phyloP scores from a whole-genome alignment of 2,329 filamentous ascomycete species.

The Karstenula rhodostoma region DNA sequence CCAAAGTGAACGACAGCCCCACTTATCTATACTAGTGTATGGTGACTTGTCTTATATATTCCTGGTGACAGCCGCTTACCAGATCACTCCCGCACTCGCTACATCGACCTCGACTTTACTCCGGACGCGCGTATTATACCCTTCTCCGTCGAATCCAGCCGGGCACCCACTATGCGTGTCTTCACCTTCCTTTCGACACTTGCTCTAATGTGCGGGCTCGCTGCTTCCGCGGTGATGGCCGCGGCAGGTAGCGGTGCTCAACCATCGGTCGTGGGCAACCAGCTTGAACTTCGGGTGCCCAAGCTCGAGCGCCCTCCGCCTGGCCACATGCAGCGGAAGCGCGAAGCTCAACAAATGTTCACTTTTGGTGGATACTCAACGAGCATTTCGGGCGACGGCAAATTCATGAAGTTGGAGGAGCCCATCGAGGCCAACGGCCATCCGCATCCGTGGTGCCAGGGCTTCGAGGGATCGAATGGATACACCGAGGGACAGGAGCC shows the following conservation, averaged over 20 bases:
- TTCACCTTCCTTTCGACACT: neutral
- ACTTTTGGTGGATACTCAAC: slow-evolving; percentile 1
- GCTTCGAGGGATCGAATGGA: neutral
- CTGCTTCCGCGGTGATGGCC: neutral
- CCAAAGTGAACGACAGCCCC: neutral
- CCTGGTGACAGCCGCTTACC: neutral
- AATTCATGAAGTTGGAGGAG: neutral
- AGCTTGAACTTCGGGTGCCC: neutral
- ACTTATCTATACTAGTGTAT: neutral
- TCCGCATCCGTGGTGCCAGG: slow-evolving; percentile 9
- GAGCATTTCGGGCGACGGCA: neutral
- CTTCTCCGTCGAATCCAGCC: neutral
- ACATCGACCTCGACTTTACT: neutral
- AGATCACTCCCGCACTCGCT: neutral
- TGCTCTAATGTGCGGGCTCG: neutral
- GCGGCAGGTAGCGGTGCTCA: too few species aligned
- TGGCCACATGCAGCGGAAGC: slow-evolving; percentile 2
- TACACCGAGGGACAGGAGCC: neutral
- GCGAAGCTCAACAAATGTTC: neutral
- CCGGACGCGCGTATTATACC: neutral
- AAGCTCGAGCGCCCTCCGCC: neutral
- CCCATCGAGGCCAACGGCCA: slow-evolving; percentile 5
- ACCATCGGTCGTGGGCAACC: neutral
- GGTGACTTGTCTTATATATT: neutral
- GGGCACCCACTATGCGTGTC: neutral